Conservation (phyloP, 164 flowering plant genomes). For the Chloranthus sessilifolius region DNA sequence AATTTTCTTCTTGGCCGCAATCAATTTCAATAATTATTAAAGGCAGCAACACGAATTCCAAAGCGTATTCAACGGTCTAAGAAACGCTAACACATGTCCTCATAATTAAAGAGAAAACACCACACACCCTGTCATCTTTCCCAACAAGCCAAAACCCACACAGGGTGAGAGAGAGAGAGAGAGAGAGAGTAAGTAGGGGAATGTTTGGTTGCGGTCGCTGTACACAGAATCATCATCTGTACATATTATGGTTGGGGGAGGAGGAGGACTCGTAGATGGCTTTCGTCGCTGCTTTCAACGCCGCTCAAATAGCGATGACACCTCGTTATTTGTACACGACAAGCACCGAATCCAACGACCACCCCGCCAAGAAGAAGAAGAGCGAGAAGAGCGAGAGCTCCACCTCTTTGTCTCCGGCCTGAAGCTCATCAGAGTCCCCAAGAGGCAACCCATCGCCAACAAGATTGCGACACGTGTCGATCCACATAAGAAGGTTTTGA, state of each 20-base stretch:
- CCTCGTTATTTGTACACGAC: too few relatives aligned
- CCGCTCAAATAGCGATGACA: too few relatives aligned
- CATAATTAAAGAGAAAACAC: too few relatives aligned
- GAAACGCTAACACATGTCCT: too few relatives aligned
- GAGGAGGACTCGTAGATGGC: slow-evolving; percentile 30
- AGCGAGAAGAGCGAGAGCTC: slow-evolving; percentile 12
- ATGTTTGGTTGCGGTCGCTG: background rate
- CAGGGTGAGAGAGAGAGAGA: background rate
- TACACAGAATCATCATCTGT: background rate
- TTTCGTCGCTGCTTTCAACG: slow-evolving; percentile 32
- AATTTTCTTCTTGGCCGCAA: too few relatives aligned
- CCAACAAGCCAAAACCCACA: background rate
- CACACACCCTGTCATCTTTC: background rate
- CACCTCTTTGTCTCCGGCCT: slow-evolving; percentile 25
- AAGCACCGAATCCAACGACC: background rate
- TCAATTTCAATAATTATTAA: too few relatives aligned
- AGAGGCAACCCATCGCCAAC: slow-evolving; percentile 11
- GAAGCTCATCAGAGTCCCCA: slow-evolving; percentile 30
- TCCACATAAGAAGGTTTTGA: slow-evolving; percentile 29
- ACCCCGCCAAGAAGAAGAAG: background rate
- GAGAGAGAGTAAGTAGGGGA: slow-evolving; percentile 1
- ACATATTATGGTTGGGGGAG: too few relatives aligned
- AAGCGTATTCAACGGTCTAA: too few relatives aligned
- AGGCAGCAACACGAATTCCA: too few relatives aligned
- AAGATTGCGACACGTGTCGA: slow-evolving; percentile 14